A percentile compares a stretch with the other conserved stretches of the same genome.
phyloP scores from a whole-genome alignment of 2,329 filamentous ascomycete species.

The Cladosporium halotolerans region DNA sequence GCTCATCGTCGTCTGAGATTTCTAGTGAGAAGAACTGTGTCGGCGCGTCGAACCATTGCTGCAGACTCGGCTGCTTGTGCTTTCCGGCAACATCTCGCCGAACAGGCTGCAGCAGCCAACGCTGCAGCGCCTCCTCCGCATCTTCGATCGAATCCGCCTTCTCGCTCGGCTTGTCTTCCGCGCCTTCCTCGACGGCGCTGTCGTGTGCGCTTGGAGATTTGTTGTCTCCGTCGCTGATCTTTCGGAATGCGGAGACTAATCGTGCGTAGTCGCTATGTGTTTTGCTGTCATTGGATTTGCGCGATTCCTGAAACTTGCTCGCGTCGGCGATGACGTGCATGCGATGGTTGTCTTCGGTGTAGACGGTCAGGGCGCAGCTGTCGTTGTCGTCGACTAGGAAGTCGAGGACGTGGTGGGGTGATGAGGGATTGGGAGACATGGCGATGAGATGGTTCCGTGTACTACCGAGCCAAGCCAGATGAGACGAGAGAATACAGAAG shows the following conservation, averaged over 20 bases:
- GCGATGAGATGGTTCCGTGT: too few relatives aligned
- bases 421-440: too few relatives aligned
- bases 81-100: conserved; percentile 7
- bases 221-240: conserved; percentile 15
- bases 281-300: conserved; percentile 17
- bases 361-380: conserved; percentile 27
- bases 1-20: conserved; percentile 18
- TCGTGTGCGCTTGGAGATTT: conserved; percentile 14
- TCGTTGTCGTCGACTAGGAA: conserved; percentile 30
- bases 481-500: neutral
- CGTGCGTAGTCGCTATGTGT: conserved; percentile 19
- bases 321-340: conserved; percentile 30
- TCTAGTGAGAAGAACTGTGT: conserved; percentile 27
- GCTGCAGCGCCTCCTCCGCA: conserved; percentile 22
- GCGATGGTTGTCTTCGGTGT: conserved; percentile 20
- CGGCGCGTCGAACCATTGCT: conserved; percentile 27
- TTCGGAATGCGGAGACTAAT: conserved; percentile 17
- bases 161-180: neutral
- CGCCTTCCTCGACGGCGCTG: conserved; percentile 19
- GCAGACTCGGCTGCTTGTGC: conserved; percentile 18
- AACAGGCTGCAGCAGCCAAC: conserved; percentile 28
- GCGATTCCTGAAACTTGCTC: conserved; percentile 18
- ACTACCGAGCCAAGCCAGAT: too few relatives aligned
- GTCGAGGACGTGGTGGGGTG: conserved; percentile 24
- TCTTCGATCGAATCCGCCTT: conserved; percentile 12